Evolutionary conservation across 73 alveolate species (phyloP), one percentile per base, ranked within the genome.

Genomic region (Tetrahymena malaccensis): DNA sequence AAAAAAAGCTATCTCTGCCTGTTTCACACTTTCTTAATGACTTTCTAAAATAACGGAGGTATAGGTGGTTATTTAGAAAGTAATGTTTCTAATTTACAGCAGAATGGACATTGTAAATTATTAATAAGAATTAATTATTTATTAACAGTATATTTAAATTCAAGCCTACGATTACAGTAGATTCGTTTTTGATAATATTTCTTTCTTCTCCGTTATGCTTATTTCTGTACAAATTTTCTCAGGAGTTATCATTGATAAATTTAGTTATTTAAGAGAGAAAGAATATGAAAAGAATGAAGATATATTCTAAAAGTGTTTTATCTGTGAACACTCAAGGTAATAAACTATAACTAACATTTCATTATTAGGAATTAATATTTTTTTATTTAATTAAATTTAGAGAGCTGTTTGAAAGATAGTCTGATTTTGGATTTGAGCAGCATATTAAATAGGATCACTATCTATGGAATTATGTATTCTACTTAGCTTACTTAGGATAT

Each of bases 211-310:
- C 34, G 97, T 99, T 34, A 98, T 98, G 85, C 96, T 98, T 44
- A 96, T 99, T 93, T 95, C 98, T 98, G 97, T 98, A 0, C 96
- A 98, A 93, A 96, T 99, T 84, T 97, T 99, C 85, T 97, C 98
- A 93, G 99, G 99, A 94, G 97, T 99, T 94, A 98, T 99, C 96
- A 99, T 99, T 95, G 99, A 99, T 98, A 97, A 99, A n/a, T 99
- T 99, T 95, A 99, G 99, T 40, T 94, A 96, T 93, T 95, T 98
- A 95, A 98, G 99, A 97, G 99, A 98, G 58, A 96, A 94, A 85
- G 96, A 98, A 96, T 94, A 96, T 94, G 34, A 56, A 43, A 98
- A 94, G 56, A 97, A 96, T 40, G 96, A 95, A 38, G 99, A 98
- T 94, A 97, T 95, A 94, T 94, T 95, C 94, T 96, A 96, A 57